phyloP scores from a whole-genome alignment of 495 filamentous ascomycete genomes.

The Xylaria sp. region DNA sequence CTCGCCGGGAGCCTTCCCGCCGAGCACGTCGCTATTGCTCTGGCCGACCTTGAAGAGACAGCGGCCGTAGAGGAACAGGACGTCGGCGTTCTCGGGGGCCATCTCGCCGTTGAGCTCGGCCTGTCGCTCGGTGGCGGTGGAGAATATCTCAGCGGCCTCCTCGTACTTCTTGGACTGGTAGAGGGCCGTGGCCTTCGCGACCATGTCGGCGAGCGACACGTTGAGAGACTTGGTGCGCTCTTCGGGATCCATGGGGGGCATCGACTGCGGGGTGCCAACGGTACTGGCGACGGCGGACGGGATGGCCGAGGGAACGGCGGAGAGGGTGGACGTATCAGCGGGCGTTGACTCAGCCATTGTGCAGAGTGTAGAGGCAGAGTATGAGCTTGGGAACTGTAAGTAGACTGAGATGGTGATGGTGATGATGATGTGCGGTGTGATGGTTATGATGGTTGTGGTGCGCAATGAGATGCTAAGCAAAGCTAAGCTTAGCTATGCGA shows the following conservation, averaged over 20 bases:
- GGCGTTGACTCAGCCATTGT: constrained; percentile 41
- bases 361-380: constrained; percentile 20
- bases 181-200: constrained; percentile 60
- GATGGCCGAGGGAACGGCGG: constrained; percentile 36
- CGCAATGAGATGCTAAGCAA: background rate
- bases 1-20: constrained; percentile 74
- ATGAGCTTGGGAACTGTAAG: background rate
- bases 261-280: constrained; percentile 37
- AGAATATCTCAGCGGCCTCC: constrained; percentile 83
- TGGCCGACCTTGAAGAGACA: constrained; percentile 92
- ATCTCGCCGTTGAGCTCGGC: constrained; percentile 91
- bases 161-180: constrained; percentile 88
- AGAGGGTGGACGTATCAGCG: constrained; percentile 35
- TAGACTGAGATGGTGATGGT: background rate
- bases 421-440: background rate
- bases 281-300: constrained; percentile 36
- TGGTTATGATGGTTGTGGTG: background rate
- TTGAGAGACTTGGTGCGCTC: constrained; percentile 53
- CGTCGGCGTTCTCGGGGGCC: constrained; percentile 84
- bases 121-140: constrained; percentile 87
- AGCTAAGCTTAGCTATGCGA: background rate
- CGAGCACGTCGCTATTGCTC: constrained; percentile 91
- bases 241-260: constrained; percentile 48
- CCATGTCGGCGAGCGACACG: constrained; percentile 64
- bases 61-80: constrained; percentile 92